phyloP scores from a whole-genome alignment of 202 grass and related monocot genomes.

The Schoenoplectus triqueter region DNA sequence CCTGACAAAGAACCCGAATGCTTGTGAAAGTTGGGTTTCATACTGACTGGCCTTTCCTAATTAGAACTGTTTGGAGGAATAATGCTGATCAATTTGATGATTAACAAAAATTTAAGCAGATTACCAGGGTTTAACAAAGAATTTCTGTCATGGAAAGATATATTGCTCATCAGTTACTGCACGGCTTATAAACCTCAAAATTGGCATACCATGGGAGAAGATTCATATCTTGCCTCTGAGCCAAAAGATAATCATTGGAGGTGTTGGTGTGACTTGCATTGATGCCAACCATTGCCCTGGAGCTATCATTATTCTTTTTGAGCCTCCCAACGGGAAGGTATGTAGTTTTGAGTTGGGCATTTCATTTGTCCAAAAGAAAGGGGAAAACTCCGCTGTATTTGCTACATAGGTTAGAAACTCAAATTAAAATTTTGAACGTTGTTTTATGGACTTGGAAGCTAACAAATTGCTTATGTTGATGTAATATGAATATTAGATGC shows the following conservation, averaged over 20 bases:
- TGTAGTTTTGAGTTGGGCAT: conserved; percentile 35
- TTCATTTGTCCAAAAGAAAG: background rate
- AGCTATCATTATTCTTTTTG: conserved; percentile 91
- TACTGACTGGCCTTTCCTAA: background rate
- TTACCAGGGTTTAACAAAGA: conserved; percentile 92
- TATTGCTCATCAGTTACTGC: conserved; percentile 93
- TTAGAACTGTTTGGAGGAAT: background rate
- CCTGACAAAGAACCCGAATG: background rate
- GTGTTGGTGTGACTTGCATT: conserved; percentile 78
- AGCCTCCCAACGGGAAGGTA: conserved; percentile 88
- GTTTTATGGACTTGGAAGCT: background rate
- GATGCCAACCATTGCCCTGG: conserved; percentile 99
- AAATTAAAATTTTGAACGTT: conserved; percentile 5
- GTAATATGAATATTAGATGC: conserved; percentile 4
- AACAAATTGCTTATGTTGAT: background rate
- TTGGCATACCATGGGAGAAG: no score
- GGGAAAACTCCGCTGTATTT: background rate
- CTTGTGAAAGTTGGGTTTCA: background rate
- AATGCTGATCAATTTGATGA: background rate
- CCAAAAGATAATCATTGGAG: conserved; percentile 63
- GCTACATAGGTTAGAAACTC: background rate
- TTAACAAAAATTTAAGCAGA: conserved; percentile 54
- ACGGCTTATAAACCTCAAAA: conserved; percentile 61
- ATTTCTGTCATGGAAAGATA: conserved; percentile 93
- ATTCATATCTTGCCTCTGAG: conserved; percentile 67